Evolutionary conservation across 805 yeast genomes (phyloP).

Genomic region (Ogataea saltuana): DNA sequence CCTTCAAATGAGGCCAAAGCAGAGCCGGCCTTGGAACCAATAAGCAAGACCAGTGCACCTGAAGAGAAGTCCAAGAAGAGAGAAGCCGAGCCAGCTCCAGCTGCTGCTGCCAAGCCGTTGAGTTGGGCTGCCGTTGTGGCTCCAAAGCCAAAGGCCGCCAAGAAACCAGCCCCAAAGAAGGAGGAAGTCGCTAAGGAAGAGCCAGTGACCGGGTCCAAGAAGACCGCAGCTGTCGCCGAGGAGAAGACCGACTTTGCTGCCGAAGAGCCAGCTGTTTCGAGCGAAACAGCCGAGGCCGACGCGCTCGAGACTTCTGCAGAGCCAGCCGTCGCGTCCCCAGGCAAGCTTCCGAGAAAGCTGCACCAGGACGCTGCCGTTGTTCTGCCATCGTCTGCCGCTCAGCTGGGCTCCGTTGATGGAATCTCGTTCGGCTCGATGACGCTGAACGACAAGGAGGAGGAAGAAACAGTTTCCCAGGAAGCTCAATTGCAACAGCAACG

Average conservation of each 20-base stretch:
- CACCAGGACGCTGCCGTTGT: conserved; percentile 38
- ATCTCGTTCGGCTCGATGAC: conserved; percentile 57
- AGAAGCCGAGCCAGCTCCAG: conserved; percentile 21
- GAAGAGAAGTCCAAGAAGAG: conserved; percentile 12
- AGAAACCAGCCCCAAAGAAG: conserved; percentile 22
- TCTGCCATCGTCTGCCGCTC: conserved; percentile 48
- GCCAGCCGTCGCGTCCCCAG: too few relatives aligned
- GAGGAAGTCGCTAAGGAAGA: conserved; percentile 19
- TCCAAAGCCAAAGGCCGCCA: conserved; percentile 28
- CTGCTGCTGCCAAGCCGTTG: conserved; percentile 19
- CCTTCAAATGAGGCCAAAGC: conserved; percentile 10
- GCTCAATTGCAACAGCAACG: conserved; percentile 20
- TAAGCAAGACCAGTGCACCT: too few relatives aligned
- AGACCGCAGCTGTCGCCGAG: conserved; percentile 11
- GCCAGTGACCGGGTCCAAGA: too few relatives aligned
- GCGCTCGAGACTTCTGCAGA: too few relatives aligned
- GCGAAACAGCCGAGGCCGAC: background rate
- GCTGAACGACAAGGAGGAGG: conserved; percentile 45
- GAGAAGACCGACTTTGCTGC: conserved; percentile 1
- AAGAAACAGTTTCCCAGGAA: conserved; percentile 19
- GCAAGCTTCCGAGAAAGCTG: conserved; percentile 13
- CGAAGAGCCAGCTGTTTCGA: conserved; percentile 8
- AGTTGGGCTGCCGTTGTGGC: conserved; percentile 30
- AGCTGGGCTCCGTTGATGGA: conserved; percentile 47
- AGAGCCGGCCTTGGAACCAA: too few relatives aligned